phyloP scores from a whole-genome alignment of 1,284 basidiomycete genomes.

The Pyrrhoderma noxium region DNA sequence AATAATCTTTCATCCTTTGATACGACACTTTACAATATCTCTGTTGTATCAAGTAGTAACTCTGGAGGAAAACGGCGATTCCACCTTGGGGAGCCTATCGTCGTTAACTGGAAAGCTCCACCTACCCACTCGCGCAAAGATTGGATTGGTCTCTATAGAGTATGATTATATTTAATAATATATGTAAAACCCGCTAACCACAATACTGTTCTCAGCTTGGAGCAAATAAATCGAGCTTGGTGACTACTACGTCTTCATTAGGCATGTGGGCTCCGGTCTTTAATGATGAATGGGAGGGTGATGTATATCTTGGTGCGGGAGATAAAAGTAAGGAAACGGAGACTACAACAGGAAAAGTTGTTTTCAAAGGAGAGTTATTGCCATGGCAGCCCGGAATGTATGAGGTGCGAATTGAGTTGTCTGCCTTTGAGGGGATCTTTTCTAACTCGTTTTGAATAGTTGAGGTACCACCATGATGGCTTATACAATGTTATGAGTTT shows the following conservation, averaged over 20 bases:
- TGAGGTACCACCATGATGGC: constrained; percentile 85
- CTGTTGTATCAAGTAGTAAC: constrained; percentile 44
- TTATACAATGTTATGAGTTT: constrained; percentile 94
- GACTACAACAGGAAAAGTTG: constrained; percentile 57
- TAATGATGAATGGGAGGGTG: constrained; percentile 90
- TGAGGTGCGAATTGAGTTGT: constrained; percentile 51
- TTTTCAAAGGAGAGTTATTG: constrained; percentile 71
- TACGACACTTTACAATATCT: constrained; percentile 68
- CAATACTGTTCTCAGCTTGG: constrained; percentile 50
- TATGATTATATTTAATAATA: constrained; percentile 26
- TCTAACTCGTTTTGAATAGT: constrained; percentile 29
- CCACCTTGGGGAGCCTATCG: constrained; percentile 88
- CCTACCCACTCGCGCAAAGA: constrained; percentile 85
- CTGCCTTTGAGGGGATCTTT: background rate
- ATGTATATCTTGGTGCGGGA: constrained; percentile 55
- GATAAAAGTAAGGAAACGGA: constrained; percentile 32
- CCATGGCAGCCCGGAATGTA: constrained; percentile 87
- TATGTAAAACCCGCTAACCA: constrained; percentile 6
- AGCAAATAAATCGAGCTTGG: constrained; percentile 73
- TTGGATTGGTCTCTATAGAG: constrained; percentile 93
- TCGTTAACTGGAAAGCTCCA: constrained; percentile 83
- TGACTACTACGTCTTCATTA: constrained; percentile 82
- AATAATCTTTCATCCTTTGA: constrained; percentile 78
- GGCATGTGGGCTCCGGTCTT: constrained; percentile 93
- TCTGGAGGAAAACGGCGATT: constrained; percentile 51